Evolutionary conservation across 2,329 filamentous ascomycete species (phyloP), one percentile per base, ranked within the genome.

Genomic region (Fusarium heterosporum): DNA sequence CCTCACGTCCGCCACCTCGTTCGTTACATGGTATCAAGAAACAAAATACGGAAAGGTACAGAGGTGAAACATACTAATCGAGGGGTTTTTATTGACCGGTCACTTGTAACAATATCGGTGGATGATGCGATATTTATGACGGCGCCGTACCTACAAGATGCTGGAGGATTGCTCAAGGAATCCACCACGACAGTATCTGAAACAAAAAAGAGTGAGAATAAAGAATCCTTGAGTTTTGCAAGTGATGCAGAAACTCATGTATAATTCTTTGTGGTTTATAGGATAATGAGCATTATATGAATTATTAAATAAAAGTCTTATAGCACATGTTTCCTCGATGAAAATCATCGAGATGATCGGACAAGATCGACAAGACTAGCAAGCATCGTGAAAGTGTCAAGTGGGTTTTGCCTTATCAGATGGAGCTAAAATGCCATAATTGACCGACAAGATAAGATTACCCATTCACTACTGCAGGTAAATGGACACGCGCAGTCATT

Each of bases 161-260:
- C 49, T 13, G 59, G 57, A 7, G 56, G 58, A 8, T 34, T 56
- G 9, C n/a, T 55, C 1, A 46, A 32, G 2, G 32, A 29, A 8
- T 40, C 47, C 3, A 54, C 47, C 0, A 25, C 36, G 4, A 60
- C 48, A 5, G 25, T 8, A 32, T 19, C 16, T 4, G n/a, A 34
- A 10, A 50, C 12, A 7, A 25, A 19, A 2, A 36, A 42, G 4
- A 57, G 51, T 10, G 32, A 4, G 9, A 32, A 30, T 6, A 22
- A 13, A 5, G 39, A 19, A 16, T 42, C 45, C 2, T n/a, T 32
- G 16, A 32, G 45, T 42, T 63, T 58, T 58, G 16, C 60, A 5
- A 63, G 59, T 10, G 45, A 63, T 32, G 39, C 39, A 47, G 60
- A 63, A 38, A 63, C 51, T 19, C 36, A 64, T 17, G 60, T 64